phyloP scores from a whole-genome alignment of 2,329 filamentous ascomycete species.

The Truncatella angustata region DNA sequence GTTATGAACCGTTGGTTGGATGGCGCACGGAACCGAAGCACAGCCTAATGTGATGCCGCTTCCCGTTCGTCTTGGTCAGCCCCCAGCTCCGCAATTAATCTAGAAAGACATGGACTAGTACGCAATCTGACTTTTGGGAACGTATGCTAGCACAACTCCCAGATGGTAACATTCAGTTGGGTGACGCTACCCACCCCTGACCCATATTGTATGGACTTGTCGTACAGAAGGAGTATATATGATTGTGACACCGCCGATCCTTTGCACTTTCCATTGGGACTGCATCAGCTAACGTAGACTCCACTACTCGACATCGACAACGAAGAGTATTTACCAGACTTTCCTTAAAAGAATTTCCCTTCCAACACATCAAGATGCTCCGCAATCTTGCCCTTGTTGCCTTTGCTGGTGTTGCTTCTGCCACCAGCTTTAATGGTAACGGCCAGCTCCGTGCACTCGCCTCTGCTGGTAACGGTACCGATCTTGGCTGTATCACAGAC shows the following conservation, averaged over 20 bases:
- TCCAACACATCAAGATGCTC: not conserved
- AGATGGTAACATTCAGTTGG: not conserved
- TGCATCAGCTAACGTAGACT: not conserved
- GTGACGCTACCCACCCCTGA: not conserved
- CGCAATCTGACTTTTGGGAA: not conserved
- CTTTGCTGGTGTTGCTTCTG: not conserved
- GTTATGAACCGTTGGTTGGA: not conserved
- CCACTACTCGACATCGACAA: not conserved
- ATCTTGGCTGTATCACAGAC: slow-evolving; percentile 6
- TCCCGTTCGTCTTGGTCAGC: not conserved
- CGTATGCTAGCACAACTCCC: not conserved
- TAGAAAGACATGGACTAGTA: not conserved
- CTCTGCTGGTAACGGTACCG: not conserved
- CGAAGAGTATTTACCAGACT: not conserved
- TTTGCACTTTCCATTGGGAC: not conserved
- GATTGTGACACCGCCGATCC: not conserved
- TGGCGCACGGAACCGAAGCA: not conserved
- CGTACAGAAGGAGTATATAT: too few relatives aligned
- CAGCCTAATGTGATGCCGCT: not conserved
- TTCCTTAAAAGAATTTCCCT: not conserved
- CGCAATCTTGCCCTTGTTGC: not conserved
- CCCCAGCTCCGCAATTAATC: not conserved
- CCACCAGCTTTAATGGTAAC: slow-evolving; percentile 1
- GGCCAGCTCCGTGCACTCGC: slow-evolving; percentile 2
- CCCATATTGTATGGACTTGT: too few relatives aligned